Conservation (phyloP, 2,329 filamentous ascomycete genomes). For the Byssothecium circinans region DNA sequence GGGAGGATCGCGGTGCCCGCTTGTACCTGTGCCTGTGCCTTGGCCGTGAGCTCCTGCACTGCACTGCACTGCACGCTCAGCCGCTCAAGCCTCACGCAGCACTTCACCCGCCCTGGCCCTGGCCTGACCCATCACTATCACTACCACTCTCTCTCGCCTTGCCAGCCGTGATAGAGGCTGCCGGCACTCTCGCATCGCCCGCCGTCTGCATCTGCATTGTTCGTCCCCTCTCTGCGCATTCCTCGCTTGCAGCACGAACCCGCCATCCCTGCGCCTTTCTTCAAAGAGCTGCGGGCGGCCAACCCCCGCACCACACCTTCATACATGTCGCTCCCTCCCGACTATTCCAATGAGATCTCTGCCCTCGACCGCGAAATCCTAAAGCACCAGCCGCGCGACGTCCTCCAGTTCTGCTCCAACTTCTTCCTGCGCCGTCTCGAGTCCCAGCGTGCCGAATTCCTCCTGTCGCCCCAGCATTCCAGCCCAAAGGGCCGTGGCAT, state of each 20-base stretch:
- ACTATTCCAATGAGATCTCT: constrained; percentile 61
- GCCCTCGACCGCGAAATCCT: constrained; percentile 64
- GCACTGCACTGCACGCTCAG: no score
- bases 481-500: constrained; percentile 54
- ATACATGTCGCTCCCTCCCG: constrained; percentile 44
- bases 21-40: no score
- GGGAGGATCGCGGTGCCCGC: constrained; percentile 1
- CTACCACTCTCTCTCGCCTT: constrained; percentile 4
- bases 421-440: constrained; percentile 68
- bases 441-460: constrained; percentile 62
- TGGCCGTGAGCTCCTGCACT: constrained; percentile 11
- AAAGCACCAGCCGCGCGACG: constrained; percentile 62
- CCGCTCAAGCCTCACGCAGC: neutral
- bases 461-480: constrained; percentile 54
- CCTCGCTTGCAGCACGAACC: constrained; percentile 24
- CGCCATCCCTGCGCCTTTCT: constrained; percentile 39
- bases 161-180: constrained; percentile 8
- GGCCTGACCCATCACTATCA: neutral
- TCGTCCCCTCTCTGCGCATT: neutral
- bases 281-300: constrained; percentile 41
- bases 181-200: constrained; percentile 3
- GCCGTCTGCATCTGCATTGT: constrained; percentile 1
- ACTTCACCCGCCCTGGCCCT: neutral
- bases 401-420: constrained; percentile 71
- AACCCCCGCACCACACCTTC: constrained; percentile 33